Evolutionary conservation across 140 eudicot genomes (phyloP).

Genomic region (Bidens hawaiensis): DNA sequence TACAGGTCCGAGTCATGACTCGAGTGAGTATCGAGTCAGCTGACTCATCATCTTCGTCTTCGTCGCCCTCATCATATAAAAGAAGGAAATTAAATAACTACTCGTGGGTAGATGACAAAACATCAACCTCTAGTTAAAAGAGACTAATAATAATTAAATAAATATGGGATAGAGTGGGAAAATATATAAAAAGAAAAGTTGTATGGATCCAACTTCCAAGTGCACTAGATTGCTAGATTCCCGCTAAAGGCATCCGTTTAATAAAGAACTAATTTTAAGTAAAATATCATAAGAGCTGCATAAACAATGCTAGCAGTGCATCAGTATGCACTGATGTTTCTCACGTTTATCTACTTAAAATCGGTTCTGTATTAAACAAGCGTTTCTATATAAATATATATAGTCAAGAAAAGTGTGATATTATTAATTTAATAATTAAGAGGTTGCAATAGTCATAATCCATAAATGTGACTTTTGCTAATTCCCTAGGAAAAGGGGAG

Average conservation of each 20-base stretch:
- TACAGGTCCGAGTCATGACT: conserved; percentile 62
- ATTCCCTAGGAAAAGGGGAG: conserved; percentile 78
- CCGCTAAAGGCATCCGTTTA: conserved; percentile 26
- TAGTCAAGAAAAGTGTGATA: conserved; percentile 27
- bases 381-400: conserved; percentile 7
- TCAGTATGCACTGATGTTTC: background rate
- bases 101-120: conserved; percentile 70
- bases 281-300: background rate
- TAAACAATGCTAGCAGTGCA: no score
- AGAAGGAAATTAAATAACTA: conserved; percentile 65
- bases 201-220: background rate
- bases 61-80: conserved; percentile 48
- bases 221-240: conserved; percentile 30
- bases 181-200: background rate
- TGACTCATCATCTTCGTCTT: conserved; percentile 51
- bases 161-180: conserved; percentile 3
- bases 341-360: no score
- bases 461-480: conserved; percentile 55
- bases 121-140: conserved; percentile 47
- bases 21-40: conserved; percentile 47
- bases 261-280: no score
- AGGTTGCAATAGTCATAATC: conserved; percentile 42
- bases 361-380: background rate
- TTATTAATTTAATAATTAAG: conserved; percentile 36
- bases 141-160: conserved; percentile 1